Evolutionary conservation across 768 basidiomycete genomes (phyloP).

Genomic region (Pulveroboletus sp.): DNA sequence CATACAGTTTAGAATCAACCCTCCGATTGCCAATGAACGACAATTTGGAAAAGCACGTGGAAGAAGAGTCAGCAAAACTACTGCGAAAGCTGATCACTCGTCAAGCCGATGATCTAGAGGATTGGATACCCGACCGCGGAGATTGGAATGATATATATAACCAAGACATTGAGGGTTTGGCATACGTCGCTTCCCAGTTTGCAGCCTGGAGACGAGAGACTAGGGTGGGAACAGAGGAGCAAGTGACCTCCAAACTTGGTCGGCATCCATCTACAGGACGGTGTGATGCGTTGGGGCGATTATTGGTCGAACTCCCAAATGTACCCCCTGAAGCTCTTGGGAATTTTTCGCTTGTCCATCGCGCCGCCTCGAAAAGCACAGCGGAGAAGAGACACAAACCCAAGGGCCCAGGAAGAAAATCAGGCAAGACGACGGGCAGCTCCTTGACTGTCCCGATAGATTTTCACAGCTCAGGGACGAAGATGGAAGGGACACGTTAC

Average conservation of each 20-base stretch:
- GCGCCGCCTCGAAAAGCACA: background rate
- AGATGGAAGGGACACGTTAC: too few species aligned
- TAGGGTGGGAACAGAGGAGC: background rate
- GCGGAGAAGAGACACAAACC: too few species aligned
- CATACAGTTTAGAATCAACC: conserved; percentile 1
- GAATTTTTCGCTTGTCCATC: background rate
- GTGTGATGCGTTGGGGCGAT: conserved; percentile 5
- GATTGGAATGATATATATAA: too few species aligned
- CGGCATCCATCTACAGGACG: background rate
- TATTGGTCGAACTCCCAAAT: background rate
- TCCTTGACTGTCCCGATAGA: background rate
- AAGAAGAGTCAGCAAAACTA: too few species aligned
- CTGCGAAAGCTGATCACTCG: too few species aligned
- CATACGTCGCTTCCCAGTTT: background rate
- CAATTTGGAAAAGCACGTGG: background rate
- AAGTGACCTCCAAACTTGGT: conserved; percentile 1
- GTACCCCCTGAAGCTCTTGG: background rate
- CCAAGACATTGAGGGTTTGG: too few species aligned
- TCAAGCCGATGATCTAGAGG: too few species aligned
- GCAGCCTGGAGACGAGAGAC: background rate
- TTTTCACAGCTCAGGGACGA: too few species aligned
- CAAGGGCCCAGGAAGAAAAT: background rate
- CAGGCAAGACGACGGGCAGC: too few species aligned
- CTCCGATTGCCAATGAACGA: background rate
- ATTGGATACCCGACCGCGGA: too few species aligned